These are phyloP conservation scores for Colletotrichum orchidophilum DNA, from an alignment of 2,329 filamentous ascomycete species.

Conservation along the genomic window DNA sequence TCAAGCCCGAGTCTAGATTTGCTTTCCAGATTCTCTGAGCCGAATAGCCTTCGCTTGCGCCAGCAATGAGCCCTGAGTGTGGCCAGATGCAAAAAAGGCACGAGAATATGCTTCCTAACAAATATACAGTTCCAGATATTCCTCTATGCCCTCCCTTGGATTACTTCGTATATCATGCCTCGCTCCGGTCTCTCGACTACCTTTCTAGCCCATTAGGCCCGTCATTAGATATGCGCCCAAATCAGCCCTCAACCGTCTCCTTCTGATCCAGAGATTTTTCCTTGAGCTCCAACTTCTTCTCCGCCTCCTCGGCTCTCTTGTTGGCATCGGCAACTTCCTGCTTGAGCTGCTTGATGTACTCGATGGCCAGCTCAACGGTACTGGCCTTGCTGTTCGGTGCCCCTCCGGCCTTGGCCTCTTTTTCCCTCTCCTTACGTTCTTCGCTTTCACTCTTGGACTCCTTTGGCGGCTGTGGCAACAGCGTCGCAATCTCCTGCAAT, in stretches of 20 bases:
- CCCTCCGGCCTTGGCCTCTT: slow-evolving; percentile 49
- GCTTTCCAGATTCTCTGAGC: background rate
- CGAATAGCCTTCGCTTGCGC: slow-evolving; percentile 1
- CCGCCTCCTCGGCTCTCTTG: slow-evolving; percentile 69
- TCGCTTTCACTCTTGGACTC: slow-evolving; percentile 53
- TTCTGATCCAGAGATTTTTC: background rate
- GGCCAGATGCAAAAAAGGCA: background rate
- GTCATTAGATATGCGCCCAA: background rate
- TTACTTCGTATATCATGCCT: slow-evolving; percentile 24
- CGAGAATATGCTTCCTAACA: background rate
- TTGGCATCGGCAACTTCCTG: slow-evolving; percentile 75
- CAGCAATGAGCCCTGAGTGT: background rate
- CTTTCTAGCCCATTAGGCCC: background rate
- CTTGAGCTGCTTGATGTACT: slow-evolving; percentile 90
- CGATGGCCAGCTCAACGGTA: slow-evolving; percentile 96
- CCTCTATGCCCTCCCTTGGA: slow-evolving; percentile 5
- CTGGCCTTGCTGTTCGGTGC: slow-evolving; percentile 90
- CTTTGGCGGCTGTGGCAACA: slow-evolving; percentile 73
- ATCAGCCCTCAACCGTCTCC: background rate
- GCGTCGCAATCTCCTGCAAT: slow-evolving; percentile 86
- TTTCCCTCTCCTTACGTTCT: slow-evolving; percentile 58
- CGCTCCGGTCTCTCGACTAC: background rate
- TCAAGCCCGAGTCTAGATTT: background rate
- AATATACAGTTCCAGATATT: slow-evolving; percentile 13
- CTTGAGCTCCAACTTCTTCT: slow-evolving; percentile 62